phyloP scores from a whole-genome alignment of 2,329 filamentous ascomycete genomes.

The Talaromyces sp. region DNA sequence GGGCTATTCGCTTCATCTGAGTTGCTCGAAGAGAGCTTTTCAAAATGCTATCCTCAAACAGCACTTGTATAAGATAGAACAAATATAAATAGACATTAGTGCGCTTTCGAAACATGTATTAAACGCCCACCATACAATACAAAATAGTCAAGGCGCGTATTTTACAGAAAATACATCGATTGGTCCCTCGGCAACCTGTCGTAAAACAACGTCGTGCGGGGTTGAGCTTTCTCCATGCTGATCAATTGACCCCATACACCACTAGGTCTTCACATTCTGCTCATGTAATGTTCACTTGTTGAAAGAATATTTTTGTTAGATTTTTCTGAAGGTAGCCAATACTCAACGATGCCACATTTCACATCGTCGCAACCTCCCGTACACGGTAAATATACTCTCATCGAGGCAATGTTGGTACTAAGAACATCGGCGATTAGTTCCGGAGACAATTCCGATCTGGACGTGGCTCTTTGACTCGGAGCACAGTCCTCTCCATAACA shows the following conservation, averaged over 20 bases:
- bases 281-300: neutral
- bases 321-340: neutral
- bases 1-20: neutral
- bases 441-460: conserved; percentile 39
- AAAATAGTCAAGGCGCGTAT: neutral
- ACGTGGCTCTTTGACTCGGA: conserved; percentile 56
- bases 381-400: neutral
- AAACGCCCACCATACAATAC: neutral
- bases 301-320: neutral
- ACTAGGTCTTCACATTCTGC: neutral
- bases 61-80: neutral
- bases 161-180: neutral
- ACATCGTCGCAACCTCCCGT: neutral
- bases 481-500: conserved; percentile 46
- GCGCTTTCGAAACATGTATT: neutral
- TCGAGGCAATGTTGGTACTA: neutral
- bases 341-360: neutral
- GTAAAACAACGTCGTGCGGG: neutral
- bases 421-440: neutral
- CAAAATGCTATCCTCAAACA: neutral
- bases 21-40: neutral
- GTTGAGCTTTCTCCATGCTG: neutral
- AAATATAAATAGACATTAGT: neutral
- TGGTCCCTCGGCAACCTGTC: neutral
- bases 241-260: neutral